phyloP scores from a whole-genome alignment of 352 stramenopile genomes.

The Poterioochromonas sp. region DNA sequence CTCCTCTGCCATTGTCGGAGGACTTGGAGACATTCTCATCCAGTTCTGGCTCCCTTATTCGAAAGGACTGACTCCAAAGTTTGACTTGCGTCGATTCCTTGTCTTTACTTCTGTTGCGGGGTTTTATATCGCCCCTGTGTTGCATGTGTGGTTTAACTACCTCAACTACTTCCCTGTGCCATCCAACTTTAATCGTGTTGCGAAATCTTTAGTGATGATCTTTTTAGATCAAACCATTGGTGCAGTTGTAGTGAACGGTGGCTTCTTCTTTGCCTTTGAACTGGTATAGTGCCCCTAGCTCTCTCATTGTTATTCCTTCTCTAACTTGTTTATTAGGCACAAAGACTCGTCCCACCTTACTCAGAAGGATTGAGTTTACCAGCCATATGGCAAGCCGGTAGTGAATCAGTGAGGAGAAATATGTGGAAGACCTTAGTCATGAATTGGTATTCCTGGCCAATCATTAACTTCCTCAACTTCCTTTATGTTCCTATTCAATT shows the following conservation, averaged over 20 bases:
- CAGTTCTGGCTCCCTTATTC: background rate
- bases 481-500: background rate
- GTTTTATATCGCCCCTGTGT: constrained; percentile 15
- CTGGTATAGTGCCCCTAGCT: background rate
- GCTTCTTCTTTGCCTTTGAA: constrained; percentile 28
- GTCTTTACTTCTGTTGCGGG: constrained; percentile 6
- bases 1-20: constrained; percentile 7
- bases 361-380: background rate
- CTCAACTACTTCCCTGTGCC: background rate
- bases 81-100: background rate
- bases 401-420: background rate
- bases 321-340: background rate
- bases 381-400: background rate
- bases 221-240: constrained; percentile 16
- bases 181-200: background rate
- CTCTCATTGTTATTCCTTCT: background rate
- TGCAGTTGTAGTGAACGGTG: background rate
- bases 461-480: constrained; percentile 32
- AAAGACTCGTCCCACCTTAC: background rate
- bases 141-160: constrained; percentile 20
- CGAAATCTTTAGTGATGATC: constrained; percentile 1
- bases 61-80: background rate
- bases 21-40: constrained; percentile 18
- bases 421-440: constrained; percentile 17
- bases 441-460: constrained; percentile 28